Percentiles rank a stretch among this genome's conserved stretches.
These are phyloP conservation scores for Aspergillus bombycis DNA, from an alignment of 2,329 filamentous ascomycete species.

Conservation along the genomic window DNA sequence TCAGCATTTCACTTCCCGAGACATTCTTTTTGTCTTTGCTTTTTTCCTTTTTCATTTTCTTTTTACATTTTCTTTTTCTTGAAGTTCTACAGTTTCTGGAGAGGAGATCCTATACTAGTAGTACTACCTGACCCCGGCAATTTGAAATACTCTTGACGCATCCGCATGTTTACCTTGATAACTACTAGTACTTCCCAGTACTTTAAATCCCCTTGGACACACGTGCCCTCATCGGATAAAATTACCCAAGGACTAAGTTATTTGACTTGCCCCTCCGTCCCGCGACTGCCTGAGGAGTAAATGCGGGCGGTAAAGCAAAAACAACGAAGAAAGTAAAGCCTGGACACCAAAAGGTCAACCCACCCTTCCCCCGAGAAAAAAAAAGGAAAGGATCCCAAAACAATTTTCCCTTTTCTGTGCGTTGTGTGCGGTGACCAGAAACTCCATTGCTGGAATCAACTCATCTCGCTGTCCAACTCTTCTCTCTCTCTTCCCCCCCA, in stretches of 20 bases:
- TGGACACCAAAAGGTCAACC: not conserved
- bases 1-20: not conserved
- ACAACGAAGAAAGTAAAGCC: not conserved
- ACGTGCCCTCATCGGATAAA: not conserved
- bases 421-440: conserved; percentile 1
- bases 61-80: not conserved
- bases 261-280: not conserved
- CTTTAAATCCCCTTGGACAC: not conserved
- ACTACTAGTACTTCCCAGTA: not conserved
- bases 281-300: conserved; percentile 4
- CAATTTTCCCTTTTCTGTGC: conserved; percentile 6
- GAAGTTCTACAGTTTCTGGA: not conserved
- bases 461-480: not conserved
- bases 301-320: conserved; percentile 4
- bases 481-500: not conserved
- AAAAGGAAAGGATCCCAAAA: conserved; percentile 2
- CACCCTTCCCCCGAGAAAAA: not conserved
- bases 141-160: not conserved
- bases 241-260: not conserved
- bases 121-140: not conserved
- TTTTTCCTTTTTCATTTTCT: not conserved
- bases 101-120: not conserved
- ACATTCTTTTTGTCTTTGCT: not conserved
- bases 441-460: not conserved
- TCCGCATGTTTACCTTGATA: not conserved